Evolutionary conservation across 1,284 basidiomycete genomes (phyloP).

Genomic region (Ustilago trichophora): DNA sequence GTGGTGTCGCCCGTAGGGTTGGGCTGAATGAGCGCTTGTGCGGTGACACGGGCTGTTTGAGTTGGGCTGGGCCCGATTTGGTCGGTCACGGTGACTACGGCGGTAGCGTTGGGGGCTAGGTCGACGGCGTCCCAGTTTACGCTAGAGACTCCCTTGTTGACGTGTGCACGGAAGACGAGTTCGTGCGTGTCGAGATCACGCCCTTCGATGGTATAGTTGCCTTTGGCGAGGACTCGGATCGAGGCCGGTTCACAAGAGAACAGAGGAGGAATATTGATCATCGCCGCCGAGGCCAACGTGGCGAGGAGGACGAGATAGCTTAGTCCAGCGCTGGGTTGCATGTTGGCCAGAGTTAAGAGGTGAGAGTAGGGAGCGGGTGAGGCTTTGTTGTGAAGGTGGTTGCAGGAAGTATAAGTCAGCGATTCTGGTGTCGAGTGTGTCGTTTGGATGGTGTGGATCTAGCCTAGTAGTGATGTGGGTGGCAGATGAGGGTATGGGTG

Average conservation of each 20-base stretch:
- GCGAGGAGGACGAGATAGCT: background rate
- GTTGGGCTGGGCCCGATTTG: background rate
- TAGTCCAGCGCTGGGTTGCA: background rate
- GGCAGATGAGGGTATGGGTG: too few relatives aligned
- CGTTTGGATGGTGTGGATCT: too few relatives aligned
- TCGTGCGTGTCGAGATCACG: constrained; percentile 17
- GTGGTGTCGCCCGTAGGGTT: constrained; percentile 20
- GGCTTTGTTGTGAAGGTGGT: too few relatives aligned
- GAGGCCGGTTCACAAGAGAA: constrained; percentile 31
- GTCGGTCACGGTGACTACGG: constrained; percentile 21
- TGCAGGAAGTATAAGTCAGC: too few relatives aligned
- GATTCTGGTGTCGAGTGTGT: too few relatives aligned
- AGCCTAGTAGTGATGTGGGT: too few relatives aligned
- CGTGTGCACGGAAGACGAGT: constrained; percentile 21
- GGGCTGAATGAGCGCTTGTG: background rate
- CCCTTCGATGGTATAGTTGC: constrained; percentile 42
- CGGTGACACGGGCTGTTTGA: constrained; percentile 1
- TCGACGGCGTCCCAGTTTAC: constrained; percentile 34
- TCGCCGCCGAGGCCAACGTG: background rate
- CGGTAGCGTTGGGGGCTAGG: constrained; percentile 15
- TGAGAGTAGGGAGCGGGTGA: too few relatives aligned
- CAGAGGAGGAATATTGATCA: constrained; percentile 18
- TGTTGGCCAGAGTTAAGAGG: too few relatives aligned
- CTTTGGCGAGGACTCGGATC: constrained; percentile 13
- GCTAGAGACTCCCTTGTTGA: background rate